These are phyloP conservation scores for Ilex aquifolium DNA, from an alignment of 257 asterid genomes.

Conservation along the genomic window DNA sequence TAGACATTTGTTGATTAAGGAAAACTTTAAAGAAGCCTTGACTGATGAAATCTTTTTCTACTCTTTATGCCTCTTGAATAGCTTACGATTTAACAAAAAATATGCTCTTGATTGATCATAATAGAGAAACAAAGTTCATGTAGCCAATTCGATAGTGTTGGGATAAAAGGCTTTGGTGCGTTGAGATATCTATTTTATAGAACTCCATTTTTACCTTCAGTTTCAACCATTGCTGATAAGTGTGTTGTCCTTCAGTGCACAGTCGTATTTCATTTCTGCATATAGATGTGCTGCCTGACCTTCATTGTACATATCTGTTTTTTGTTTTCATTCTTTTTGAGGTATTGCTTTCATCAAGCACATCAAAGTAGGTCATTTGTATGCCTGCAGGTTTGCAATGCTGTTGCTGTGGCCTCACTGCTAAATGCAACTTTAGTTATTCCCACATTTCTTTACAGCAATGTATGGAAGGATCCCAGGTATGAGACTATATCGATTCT, in stretches of 20 bases:
- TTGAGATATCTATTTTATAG: background rate
- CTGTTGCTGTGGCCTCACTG: conserved; percentile 79
- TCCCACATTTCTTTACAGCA: conserved; percentile 91
- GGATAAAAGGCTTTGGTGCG: too few species aligned
- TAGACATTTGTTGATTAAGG: background rate
- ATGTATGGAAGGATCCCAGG: conserved; percentile 98
- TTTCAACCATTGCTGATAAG: background rate
- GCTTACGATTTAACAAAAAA: background rate
- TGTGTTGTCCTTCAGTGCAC: background rate
- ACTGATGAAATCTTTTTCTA: background rate
- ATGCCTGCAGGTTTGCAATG: conserved; percentile 74
- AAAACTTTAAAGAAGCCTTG: background rate
- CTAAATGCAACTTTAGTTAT: conserved; percentile 88
- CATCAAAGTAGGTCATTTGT: conserved; percentile 3
- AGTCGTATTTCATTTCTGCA: background rate
- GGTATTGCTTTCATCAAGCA: background rate
- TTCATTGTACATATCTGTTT: background rate
- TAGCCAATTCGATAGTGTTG: background rate
- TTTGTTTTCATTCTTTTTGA: background rate
- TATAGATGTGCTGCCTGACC: background rate
- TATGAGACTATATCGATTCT: conserved; percentile 6
- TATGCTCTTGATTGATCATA: background rate
- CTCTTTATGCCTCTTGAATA: background rate
- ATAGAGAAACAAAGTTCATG: background rate
- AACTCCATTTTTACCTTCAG: background rate